Evolutionary conservation across 768 basidiomycete species (phyloP).

Genomic region (Mycena metata): DNA sequence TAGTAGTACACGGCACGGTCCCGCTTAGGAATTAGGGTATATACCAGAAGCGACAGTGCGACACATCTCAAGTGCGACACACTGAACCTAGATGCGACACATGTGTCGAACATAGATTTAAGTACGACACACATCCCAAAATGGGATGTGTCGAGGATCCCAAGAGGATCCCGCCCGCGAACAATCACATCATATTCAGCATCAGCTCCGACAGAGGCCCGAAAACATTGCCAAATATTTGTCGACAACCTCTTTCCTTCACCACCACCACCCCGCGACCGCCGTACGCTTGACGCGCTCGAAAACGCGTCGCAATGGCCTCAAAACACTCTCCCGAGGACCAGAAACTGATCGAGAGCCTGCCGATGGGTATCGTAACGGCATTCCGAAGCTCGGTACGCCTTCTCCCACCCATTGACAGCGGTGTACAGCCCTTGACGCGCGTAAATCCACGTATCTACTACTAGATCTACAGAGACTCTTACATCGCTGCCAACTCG

Average conservation of each 20-base stretch:
- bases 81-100: background rate
- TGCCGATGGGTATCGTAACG: slow-evolving; percentile 3
- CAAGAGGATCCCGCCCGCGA: no score
- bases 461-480: slow-evolving; percentile 3
- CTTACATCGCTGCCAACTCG: background rate
- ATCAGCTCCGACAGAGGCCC: no score
- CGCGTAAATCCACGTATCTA: background rate
- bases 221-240: slow-evolving; percentile 11
- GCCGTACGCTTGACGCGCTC: no score
- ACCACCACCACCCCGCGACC: slow-evolving; percentile 6
- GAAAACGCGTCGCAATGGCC: slow-evolving; percentile 9
- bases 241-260: background rate
- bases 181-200: background rate
- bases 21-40: no score
- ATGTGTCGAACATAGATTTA: background rate
- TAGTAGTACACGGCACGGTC: no score
- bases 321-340: slow-evolving; percentile 8
- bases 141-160: background rate
- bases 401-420: background rate
- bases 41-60: no score
- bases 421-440: background rate
- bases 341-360: slow-evolving; percentile 5
- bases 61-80: background rate
- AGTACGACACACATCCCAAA: background rate
- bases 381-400: no score